Evolutionary conservation across 106 monocot species (phyloP), one percentile per base, ranked within the genome.

Genomic region (Ottelia alismoides): DNA sequence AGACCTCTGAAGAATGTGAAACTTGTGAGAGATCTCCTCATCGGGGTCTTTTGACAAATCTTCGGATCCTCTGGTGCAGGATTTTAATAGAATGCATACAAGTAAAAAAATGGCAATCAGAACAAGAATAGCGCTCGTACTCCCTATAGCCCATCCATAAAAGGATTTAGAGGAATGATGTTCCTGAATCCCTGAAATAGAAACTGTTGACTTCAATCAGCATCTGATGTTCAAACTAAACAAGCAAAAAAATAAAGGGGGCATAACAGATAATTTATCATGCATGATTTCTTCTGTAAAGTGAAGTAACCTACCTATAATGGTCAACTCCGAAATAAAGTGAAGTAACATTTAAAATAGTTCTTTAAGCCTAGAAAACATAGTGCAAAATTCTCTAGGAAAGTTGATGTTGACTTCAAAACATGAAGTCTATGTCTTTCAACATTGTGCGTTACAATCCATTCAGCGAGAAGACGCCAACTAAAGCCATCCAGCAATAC

Each of bases 71-170:
- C n/a, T n/a, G n/a, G n/a, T n/a, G n/a, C n/a, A 68, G 12, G 55
- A 63, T 53, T 59, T 90, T 47, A 65, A 78, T 45, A 63, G 51
- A 52, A 90, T 45, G 53, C 71, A 80, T 50, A 62, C 51, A 50
- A 98, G 65, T 11, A 98, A 28, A 30, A 70, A 35, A 32, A 73
- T 25, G 35, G 53, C 65, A 65, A 89, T 74, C 31, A 90, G 55
- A 62, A 79, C 18, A 65, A 98, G 45, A 60, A 60, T 67, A 55
- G 67, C 64, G 24, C 85, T 89, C 66, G 75, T 65, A 66, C 81
- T 82, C 43, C 85, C 89, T 27, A 98, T 52, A 60, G 85, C 74
- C 96, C 96, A 98, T 65, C 68, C 69, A 68, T 74, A 82, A 14
- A 89, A 77, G 22, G 82, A 79, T 47, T 65, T 85, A 24, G 65